Percentiles rank a stretch among this genome's conserved stretches.
Evolutionary conservation across 225 moss, liverwort and hornwort genomes (phyloP).

Genomic region (Pleurozium schreberi): DNA sequence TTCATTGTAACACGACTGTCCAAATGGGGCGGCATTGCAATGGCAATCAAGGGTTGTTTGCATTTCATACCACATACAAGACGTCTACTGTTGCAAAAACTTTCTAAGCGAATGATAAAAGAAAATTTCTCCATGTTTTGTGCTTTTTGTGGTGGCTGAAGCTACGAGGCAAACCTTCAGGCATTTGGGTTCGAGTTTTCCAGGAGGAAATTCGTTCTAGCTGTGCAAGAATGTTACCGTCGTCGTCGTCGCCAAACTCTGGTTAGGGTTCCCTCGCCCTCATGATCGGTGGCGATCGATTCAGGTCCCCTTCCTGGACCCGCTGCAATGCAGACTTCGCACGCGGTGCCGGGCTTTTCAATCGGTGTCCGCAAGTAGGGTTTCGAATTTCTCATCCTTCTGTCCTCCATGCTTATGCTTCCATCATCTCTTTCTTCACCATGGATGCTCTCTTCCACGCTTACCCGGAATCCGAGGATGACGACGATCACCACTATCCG

Average conservation of each 20-base stretch:
- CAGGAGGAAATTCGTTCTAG: neutral
- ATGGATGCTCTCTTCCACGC: slow-evolving; percentile 24
- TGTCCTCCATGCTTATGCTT: neutral
- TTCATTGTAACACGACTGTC: neutral
- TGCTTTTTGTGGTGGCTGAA: too few species aligned
- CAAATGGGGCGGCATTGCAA: neutral
- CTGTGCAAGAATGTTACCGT: neutral
- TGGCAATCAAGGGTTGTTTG: neutral
- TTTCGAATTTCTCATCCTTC: neutral
- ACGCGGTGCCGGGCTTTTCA: neutral
- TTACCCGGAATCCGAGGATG: slow-evolving; percentile 7
- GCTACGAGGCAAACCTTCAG: too few species aligned
- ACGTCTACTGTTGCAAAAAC: neutral
- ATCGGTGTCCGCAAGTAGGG: neutral
- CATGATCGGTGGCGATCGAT: neutral
- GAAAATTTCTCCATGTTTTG: neutral
- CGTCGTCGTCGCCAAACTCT: neutral
- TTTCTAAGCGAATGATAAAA: neutral
- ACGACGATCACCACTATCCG: neutral
- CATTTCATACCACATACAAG: too few species aligned
- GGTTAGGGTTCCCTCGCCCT: neutral
- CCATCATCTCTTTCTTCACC: neutral
- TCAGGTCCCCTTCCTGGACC: too few species aligned
- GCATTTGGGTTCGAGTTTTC: neutral
- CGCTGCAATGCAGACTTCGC: neutral